phyloP scores from a whole-genome alignment of 1,284 basidiomycete genomes.

The Takashimella koratensis region DNA sequence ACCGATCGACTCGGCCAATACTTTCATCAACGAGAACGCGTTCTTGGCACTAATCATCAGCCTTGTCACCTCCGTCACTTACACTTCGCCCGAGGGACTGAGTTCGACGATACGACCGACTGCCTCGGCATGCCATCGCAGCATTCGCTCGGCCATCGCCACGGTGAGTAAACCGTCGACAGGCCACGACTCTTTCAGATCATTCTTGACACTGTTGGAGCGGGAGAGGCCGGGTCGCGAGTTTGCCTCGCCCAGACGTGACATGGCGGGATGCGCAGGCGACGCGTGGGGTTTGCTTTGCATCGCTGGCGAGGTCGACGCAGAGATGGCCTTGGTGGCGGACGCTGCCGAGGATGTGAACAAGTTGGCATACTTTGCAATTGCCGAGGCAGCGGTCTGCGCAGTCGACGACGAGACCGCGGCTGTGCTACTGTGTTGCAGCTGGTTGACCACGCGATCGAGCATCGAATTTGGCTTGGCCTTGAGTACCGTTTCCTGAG shows the following conservation, averaged over 20 bases:
- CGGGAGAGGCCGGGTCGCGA: constrained; percentile 3
- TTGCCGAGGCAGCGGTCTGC: constrained; percentile 59
- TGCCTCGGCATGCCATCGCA: constrained; percentile 94
- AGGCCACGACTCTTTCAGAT: constrained; percentile 61
- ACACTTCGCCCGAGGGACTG: constrained; percentile 76
- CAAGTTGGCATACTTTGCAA: constrained; percentile 71
- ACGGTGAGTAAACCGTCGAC: constrained; percentile 76
- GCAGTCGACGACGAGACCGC: constrained; percentile 55
- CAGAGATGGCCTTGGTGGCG: constrained; percentile 18
- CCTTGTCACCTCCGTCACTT: constrained; percentile 43
- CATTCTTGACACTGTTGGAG: constrained; percentile 17
- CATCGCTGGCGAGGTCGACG: constrained; percentile 7
- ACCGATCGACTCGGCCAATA: constrained; percentile 84
- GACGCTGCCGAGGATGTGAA: constrained; percentile 33
- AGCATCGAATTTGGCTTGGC: constrained; percentile 79
- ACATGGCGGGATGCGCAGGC: constrained; percentile 4
- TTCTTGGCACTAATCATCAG: constrained; percentile 69
- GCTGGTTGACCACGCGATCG: constrained; percentile 87
- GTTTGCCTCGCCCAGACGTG: constrained; percentile 7
- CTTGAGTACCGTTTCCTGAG: constrained; percentile 68
- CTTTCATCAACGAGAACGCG: constrained; percentile 76
- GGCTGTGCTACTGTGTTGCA: constrained; percentile 55
- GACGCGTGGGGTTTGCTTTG: constrained; percentile 25
- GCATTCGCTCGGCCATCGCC: constrained; percentile 76
- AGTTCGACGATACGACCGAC: constrained; percentile 88